A percentile compares a stretch with the other conserved stretches of the same genome.
Evolutionary conservation across 169 alveolate species (phyloP).

Genomic region (Eimeria brunetti): DNA sequence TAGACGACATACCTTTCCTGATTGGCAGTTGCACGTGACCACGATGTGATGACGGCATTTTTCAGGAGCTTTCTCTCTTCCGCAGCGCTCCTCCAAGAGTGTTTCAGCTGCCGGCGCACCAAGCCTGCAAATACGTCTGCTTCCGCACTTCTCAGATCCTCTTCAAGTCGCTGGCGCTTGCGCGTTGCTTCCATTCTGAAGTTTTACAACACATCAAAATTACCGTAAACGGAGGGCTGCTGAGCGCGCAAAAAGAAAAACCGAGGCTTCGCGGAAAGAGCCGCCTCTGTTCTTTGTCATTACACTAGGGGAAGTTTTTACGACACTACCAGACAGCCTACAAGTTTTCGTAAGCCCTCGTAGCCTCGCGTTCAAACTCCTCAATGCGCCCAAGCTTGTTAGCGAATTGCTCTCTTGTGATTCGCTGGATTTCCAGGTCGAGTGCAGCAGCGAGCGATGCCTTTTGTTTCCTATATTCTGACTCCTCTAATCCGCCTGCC

Average conservation of each 20-base stretch:
- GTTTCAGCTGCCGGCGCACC: constrained; percentile 49
- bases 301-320: neutral
- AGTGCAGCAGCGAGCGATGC: constrained; percentile 42
- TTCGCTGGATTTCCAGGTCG: constrained; percentile 30
- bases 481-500: constrained; percentile 41
- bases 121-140: constrained; percentile 29
- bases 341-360: constrained; percentile 33
- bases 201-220: neutral
- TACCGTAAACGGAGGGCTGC: neutral
- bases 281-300: neutral
- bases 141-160: constrained; percentile 30
- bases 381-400: constrained; percentile 56
- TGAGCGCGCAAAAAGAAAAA: neutral
- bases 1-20: constrained; percentile 57
- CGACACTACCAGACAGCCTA: neutral
- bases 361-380: constrained; percentile 54
- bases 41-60: constrained; percentile 18
- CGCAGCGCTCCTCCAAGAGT: constrained; percentile 17
- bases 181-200: constrained; percentile 55
- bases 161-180: constrained; percentile 63
- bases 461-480: constrained; percentile 43
- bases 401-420: constrained; percentile 58
- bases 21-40: constrained; percentile 53
- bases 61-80: constrained; percentile 36
- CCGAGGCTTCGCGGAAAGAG: neutral